phyloP scores from a whole-genome alignment of 1,139 yeast genomes.

The Debaryomycetaceae sp. region DNA sequence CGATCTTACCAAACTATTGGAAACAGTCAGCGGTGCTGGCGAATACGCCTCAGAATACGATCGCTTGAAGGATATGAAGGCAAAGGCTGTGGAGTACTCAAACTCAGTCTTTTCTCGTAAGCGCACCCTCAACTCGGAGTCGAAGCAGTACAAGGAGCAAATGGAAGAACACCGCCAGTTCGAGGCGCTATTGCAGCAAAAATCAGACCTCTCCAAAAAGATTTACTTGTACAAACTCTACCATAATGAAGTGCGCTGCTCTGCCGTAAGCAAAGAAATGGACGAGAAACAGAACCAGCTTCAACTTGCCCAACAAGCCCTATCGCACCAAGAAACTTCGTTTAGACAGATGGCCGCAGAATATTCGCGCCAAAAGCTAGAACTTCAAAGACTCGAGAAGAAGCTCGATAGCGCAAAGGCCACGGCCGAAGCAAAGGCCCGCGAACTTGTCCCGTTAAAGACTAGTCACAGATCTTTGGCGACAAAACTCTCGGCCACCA shows the following conservation, averaged over 20 bases:
- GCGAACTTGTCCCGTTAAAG: constrained; percentile 45
- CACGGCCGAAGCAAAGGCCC: constrained; percentile 32
- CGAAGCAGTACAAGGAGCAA: constrained; percentile 73
- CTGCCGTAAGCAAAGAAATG: constrained; percentile 15
- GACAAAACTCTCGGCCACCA: constrained; percentile 37
- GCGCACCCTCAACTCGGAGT: constrained; percentile 64
- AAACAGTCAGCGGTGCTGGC: constrained; percentile 72
- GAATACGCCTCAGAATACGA: constrained; percentile 64
- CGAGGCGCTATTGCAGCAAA: constrained; percentile 44
- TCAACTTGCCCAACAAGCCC: constrained; percentile 15
- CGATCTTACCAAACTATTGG: constrained; percentile 67
- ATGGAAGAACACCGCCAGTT: constrained; percentile 62
- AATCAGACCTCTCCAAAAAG: constrained; percentile 31
- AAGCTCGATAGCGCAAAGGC: constrained; percentile 26
- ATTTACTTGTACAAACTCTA: constrained; percentile 57
- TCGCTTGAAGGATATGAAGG: constrained; percentile 52
- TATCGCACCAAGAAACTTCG: constrained; percentile 14
- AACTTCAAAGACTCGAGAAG: constrained; percentile 29
- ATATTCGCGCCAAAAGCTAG: constrained; percentile 37
- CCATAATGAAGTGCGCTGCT: constrained; percentile 47
- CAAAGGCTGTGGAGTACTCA: constrained; percentile 55
- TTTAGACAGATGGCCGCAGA: constrained; percentile 26
- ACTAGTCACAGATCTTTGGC: constrained; percentile 41
- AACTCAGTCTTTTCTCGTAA: constrained; percentile 60
- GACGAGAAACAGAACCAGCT: constrained; percentile 18